Percentiles rank a stretch among this genome's conserved stretches.
phyloP scores from a whole-genome alignment of 1,139 yeast species.

The Yamadazyma triangularis region DNA sequence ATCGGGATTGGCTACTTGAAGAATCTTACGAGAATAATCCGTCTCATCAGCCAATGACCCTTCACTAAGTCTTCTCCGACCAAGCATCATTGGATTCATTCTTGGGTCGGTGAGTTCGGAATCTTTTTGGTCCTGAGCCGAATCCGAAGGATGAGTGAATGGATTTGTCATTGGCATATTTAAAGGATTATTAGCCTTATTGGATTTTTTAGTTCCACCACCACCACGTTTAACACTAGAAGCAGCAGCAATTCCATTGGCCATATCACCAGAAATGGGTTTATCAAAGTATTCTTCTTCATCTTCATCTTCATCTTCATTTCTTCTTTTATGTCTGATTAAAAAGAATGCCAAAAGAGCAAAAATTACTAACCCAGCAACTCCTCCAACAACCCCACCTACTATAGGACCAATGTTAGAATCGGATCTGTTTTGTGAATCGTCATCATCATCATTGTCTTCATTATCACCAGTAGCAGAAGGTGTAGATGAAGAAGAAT shows the following conservation, averaged over 20 bases:
- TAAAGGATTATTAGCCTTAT: constrained; percentile 24
- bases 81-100: constrained; percentile 64
- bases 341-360: constrained; percentile 44
- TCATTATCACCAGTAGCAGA: constrained; percentile 3
- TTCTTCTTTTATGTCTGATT: constrained; percentile 38
- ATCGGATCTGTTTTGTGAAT: constrained; percentile 9
- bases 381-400: constrained; percentile 67
- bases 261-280: constrained; percentile 13
- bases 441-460: constrained; percentile 5
- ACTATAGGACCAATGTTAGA: constrained; percentile 52
- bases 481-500: constrained; percentile 6
- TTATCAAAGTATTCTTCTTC: constrained; percentile 46
- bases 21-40: constrained; percentile 67
- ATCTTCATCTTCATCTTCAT: constrained; percentile 41
- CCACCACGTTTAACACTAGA: constrained; percentile 17
- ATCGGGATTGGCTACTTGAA: constrained; percentile 75
- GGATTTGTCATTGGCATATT: constrained; percentile 49
- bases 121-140: constrained; percentile 24
- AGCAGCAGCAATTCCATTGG: constrained; percentile 13
- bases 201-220: constrained; percentile 21
- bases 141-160: constrained; percentile 57
- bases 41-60: constrained; percentile 77
- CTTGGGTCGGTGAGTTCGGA: constrained; percentile 45
- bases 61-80: constrained; percentile 68
- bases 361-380: constrained; percentile 45